phyloP scores from a whole-genome alignment of 2,329 filamentous ascomycete species.

The Eurotiales sp. region DNA sequence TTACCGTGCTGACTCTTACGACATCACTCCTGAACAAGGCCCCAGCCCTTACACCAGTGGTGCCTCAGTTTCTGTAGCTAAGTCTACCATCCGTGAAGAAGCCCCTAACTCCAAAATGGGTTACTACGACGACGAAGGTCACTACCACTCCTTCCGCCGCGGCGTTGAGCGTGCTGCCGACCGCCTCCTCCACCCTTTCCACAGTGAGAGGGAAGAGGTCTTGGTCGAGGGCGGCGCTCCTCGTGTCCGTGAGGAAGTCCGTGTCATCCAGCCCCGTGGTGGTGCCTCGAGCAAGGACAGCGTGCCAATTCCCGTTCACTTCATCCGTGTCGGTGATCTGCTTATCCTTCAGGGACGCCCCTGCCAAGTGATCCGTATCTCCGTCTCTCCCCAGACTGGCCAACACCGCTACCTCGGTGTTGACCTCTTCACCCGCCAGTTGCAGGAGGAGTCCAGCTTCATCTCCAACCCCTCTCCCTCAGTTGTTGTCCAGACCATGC shows the following conservation, averaged over 20 bases:
- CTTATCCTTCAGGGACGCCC: slow-evolving; percentile 97
- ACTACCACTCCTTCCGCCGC: slow-evolving; percentile 71
- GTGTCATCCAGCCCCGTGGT: slow-evolving; percentile 51
- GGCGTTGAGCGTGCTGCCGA: slow-evolving; percentile 65
- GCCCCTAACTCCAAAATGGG: slow-evolving; percentile 63
- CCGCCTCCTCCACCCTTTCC: slow-evolving; percentile 61
- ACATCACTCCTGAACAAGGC: slow-evolving; percentile 46
- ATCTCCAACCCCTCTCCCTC: slow-evolving; percentile 95
- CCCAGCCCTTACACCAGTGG: slow-evolving; percentile 26
- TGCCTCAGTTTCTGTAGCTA: slow-evolving; percentile 50
- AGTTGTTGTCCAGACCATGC: slow-evolving; percentile 98
- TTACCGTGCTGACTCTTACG: slow-evolving; percentile 23
- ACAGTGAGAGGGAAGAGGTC: slow-evolving; percentile 44
- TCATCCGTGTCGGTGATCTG: slow-evolving; percentile 98
- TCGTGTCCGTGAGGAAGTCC: slow-evolving; percentile 46
- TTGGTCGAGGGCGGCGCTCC: slow-evolving; percentile 40
- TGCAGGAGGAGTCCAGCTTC: slow-evolving; percentile 98
- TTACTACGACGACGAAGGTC: slow-evolving; percentile 76
- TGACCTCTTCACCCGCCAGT: slow-evolving; percentile 99
- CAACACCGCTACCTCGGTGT: slow-evolving; percentile 99
- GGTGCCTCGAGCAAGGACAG: slow-evolving; percentile 62
- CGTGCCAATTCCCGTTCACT: slow-evolving; percentile 98
- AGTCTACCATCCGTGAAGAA: slow-evolving; percentile 50
- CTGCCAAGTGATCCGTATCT: slow-evolving; percentile 99
- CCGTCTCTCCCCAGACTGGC: slow-evolving; percentile 92